Evolutionary conservation across 306 rosid species (phyloP).

Genomic region (Citrullus colocynthis): DNA sequence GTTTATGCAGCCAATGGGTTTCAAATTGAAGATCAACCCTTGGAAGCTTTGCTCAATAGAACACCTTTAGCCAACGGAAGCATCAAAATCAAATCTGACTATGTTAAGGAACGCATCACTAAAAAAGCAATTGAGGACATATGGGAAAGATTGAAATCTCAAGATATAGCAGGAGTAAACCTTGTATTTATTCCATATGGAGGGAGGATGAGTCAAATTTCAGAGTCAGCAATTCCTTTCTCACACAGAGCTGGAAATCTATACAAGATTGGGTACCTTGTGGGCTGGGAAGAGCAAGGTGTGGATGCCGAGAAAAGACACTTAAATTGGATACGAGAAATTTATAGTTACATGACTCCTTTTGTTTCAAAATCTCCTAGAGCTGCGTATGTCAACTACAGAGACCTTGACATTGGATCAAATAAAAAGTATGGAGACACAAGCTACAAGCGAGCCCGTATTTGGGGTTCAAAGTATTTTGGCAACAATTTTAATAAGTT

Average conservation of each 20-base stretch:
- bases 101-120: constrained; percentile 36
- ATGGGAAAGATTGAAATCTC: constrained; percentile 28
- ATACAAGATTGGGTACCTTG: constrained; percentile 15
- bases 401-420: neutral
- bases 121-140: constrained; percentile 22
- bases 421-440: neutral
- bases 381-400: constrained; percentile 22
- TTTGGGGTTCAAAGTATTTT: constrained; percentile 53
- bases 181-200: constrained; percentile 57
- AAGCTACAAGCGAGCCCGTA: constrained; percentile 29
- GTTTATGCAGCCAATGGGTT: constrained; percentile 17
- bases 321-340: neutral
- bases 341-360: neutral
- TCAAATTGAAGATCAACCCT: constrained; percentile 16
- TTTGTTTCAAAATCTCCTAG: constrained; percentile 35
- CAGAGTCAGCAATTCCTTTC: constrained; percentile 32
- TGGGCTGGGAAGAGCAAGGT: constrained; percentile 30
- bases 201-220: constrained; percentile 36
- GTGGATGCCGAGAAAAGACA: neutral
- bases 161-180: constrained; percentile 25
- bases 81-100: constrained; percentile 48
- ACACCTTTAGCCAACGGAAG: constrained; percentile 17
- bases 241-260: constrained; percentile 35
- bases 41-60: constrained; percentile 30
- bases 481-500: neutral